phyloP scores from a whole-genome alignment of 108 stramenopile genomes.

The Phaeodactylum tricornutum region DNA sequence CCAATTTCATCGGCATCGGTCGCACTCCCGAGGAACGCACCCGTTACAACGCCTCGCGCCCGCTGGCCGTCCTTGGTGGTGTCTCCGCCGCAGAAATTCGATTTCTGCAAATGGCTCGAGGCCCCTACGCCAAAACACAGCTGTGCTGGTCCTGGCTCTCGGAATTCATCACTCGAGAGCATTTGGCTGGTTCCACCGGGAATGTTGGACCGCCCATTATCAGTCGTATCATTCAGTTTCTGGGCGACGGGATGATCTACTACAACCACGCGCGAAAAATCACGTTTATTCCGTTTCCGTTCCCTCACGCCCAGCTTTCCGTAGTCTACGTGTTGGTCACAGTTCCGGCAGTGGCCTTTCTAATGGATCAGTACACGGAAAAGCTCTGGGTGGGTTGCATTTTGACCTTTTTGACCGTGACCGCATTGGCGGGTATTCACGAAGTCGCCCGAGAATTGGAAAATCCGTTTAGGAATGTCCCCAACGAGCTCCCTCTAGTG shows the following conservation, averaged over 20 bases:
- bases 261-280: conserved; percentile 76
- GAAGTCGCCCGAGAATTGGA: conserved; percentile 74
- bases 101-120: conserved; percentile 53
- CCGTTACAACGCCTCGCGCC: conserved; percentile 45
- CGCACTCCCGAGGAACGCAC: conserved; percentile 34
- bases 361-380: conserved; percentile 62
- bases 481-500: conserved; percentile 67
- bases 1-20: conserved; percentile 36
- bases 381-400: conserved; percentile 31
- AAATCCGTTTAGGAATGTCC: conserved; percentile 72
- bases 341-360: conserved; percentile 35
- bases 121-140: conserved; percentile 57
- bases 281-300: conserved; percentile 67
- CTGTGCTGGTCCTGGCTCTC: conserved; percentile 61
- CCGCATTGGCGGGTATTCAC: conserved; percentile 54
- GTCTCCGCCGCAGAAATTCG: conserved; percentile 58
- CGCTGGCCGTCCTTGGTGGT: conserved; percentile 67
- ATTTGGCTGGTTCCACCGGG: conserved; percentile 53
- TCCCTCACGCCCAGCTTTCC: conserved; percentile 62
- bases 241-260: conserved; percentile 63
- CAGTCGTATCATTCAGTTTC: conserved; percentile 53
- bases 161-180: conserved; percentile 68
- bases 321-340: conserved; percentile 44
- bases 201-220: conserved; percentile 61
- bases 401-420: conserved; percentile 50